Evolutionary conservation across 2,329 filamentous ascomycete species (phyloP).

Genomic region (Sarocladiaceae sp.): DNA sequence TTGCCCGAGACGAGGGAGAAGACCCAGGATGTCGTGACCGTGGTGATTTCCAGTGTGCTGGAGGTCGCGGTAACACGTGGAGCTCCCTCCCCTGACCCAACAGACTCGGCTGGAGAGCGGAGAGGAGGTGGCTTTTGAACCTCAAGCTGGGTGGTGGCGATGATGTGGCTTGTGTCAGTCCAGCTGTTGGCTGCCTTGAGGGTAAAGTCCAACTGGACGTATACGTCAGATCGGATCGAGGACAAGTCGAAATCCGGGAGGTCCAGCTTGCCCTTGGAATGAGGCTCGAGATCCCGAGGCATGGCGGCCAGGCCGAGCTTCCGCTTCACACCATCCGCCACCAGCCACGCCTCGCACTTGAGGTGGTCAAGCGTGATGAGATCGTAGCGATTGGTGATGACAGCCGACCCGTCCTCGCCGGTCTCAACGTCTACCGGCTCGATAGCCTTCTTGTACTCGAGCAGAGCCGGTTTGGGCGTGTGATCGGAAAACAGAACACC

Average conservation of each 20-base stretch:
- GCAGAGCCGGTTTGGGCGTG: conserved; percentile 43
- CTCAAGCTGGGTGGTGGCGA: background rate
- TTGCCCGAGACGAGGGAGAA: conserved; percentile 31
- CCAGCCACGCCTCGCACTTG: background rate
- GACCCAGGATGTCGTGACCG: conserved; percentile 22
- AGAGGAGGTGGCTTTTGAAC: background rate
- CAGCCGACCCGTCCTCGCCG: conserved; percentile 25
- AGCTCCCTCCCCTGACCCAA: background rate
- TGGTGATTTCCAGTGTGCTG: conserved; percentile 10
- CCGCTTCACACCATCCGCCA: conserved; percentile 37
- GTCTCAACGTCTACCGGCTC: conserved; percentile 41
- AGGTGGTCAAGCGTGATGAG: conserved; percentile 42
- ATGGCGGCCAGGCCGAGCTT: conserved; percentile 16
- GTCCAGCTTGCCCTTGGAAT: background rate
- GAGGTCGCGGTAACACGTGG: background rate
- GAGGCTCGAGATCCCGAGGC: background rate
- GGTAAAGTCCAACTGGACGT: background rate
- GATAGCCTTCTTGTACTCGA: conserved; percentile 51
- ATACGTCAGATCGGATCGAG: background rate
- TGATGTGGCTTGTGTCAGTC: background rate
- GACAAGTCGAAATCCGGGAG: background rate
- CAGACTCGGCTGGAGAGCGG: background rate
- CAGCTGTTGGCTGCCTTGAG: background rate
- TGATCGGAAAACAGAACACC: conserved; percentile 41
- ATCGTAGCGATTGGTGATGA: conserved; percentile 44